A percentile compares a stretch with the other conserved stretches of the same genome.
phyloP scores from a whole-genome alignment of 2,329 filamentous ascomycete genomes.

The Claviceps monticola region DNA sequence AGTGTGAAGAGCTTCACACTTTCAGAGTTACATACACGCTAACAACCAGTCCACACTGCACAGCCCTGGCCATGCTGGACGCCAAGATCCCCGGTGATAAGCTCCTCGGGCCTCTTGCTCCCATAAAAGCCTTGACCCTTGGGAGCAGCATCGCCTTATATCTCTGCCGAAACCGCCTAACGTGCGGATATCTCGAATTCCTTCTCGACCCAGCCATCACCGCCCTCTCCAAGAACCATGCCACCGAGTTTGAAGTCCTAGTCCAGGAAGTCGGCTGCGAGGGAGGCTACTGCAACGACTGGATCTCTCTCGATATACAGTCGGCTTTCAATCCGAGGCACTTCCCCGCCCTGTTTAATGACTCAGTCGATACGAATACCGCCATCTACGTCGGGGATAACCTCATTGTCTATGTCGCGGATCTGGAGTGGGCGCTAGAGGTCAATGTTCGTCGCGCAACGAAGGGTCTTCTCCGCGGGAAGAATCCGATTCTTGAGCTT shows the following conservation, averaged over 20 bases:
- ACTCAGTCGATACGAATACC: slow-evolving; percentile 12
- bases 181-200: slow-evolving; percentile 13
- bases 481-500: slow-evolving; percentile 5
- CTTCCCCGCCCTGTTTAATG: slow-evolving; percentile 9
- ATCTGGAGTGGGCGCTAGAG: slow-evolving; percentile 14
- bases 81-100: slow-evolving; percentile 11
- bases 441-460: slow-evolving; percentile 11
- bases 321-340: no score
- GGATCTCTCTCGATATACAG: slow-evolving; percentile 9
- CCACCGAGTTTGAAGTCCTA: slow-evolving; percentile 7
- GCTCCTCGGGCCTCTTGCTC: slow-evolving; percentile 14
- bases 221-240: slow-evolving; percentile 9
- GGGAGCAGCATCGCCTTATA: slow-evolving; percentile 13
- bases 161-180: slow-evolving; percentile 10
- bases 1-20: no score
- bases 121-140: slow-evolving; percentile 13
- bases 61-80: slow-evolving; percentile 12
- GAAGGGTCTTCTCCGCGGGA: no score
- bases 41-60: not conserved
- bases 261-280: slow-evolving; percentile 7
- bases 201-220: slow-evolving; percentile 15
- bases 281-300: slow-evolving; percentile 6
- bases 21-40: no score
- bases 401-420: slow-evolving; percentile 12
- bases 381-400: slow-evolving; percentile 11